Evolutionary conservation across 1,284 basidiomycete genomes (phyloP).

Genomic region (Pseudozyma thailandica): DNA sequence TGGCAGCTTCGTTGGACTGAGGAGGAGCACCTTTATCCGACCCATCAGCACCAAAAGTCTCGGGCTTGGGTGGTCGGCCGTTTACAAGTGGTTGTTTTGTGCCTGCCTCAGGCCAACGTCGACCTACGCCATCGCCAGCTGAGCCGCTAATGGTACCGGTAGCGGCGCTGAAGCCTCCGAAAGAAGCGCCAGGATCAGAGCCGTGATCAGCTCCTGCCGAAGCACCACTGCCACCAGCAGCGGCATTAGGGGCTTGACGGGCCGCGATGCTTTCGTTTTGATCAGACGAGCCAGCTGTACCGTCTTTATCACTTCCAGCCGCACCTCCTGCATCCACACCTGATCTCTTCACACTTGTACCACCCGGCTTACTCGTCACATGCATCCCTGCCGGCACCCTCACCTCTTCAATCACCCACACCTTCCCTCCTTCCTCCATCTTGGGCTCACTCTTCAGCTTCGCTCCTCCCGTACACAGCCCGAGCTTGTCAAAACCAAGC

Average conservation of each 20-base stretch:
- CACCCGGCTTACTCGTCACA: background rate
- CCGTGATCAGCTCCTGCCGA: background rate
- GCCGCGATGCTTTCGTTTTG: too few species aligned
- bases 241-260: too few species aligned
- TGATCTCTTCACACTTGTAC: background rate
- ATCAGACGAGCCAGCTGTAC: too few species aligned
- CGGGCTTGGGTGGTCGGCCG: too few species aligned
- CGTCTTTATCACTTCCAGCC: background rate
- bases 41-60: too few species aligned
- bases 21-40: too few species aligned
- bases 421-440: conserved; percentile 14
- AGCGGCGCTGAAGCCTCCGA: background rate
- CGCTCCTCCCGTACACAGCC: conserved; percentile 37
- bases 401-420: conserved; percentile 40
- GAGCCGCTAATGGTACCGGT: background rate
- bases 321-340: background rate
- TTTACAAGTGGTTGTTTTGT: too few species aligned
- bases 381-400: conserved; percentile 33
- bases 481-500: conserved; percentile 22
- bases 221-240: too few species aligned
- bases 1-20: too few species aligned
- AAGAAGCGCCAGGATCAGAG: background rate
- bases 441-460: conserved; percentile 8
- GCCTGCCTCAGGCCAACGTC: too few species aligned
- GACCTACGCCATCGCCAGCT: too few species aligned